These are phyloP conservation scores for Kingdonia uniflora DNA, from an alignment of 164 flowering plant genomes.

Conservation along the genomic window DNA sequence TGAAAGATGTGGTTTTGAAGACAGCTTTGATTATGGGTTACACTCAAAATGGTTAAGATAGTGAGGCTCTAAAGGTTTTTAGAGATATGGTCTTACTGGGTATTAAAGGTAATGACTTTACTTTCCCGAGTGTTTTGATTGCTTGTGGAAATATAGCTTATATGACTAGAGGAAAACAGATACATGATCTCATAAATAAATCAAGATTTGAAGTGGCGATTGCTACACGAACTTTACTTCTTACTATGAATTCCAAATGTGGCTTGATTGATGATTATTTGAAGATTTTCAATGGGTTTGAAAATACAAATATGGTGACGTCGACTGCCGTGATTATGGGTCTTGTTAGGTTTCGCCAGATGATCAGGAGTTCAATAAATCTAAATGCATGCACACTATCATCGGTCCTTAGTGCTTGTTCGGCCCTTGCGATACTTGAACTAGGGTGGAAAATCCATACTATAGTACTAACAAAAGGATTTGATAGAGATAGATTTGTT, in stretches of 20 bases:
- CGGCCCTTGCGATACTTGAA: slow-evolving; percentile 34
- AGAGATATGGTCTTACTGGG: slow-evolving; percentile 27
- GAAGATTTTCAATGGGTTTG: slow-evolving; percentile 27
- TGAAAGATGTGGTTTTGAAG: slow-evolving; percentile 46
- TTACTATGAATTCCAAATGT: slow-evolving; percentile 60
- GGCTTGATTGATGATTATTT: slow-evolving; percentile 36
- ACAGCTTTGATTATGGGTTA: slow-evolving; percentile 55
- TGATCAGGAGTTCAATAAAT: too few species aligned
- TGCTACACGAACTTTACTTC: slow-evolving; percentile 43
- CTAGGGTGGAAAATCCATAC: slow-evolving; percentile 40
- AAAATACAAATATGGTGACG: slow-evolving; percentile 35
- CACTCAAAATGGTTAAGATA: too few species aligned
- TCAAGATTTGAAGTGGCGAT: slow-evolving; percentile 26
- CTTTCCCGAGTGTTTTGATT: slow-evolving; percentile 38
- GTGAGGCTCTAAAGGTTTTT: slow-evolving; percentile 35
- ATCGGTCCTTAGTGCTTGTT: slow-evolving; percentile 32
- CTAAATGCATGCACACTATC: slow-evolving; percentile 43
- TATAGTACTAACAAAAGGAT: slow-evolving; percentile 22
- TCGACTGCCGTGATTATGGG: slow-evolving; percentile 56
- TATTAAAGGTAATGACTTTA: slow-evolving; percentile 39
- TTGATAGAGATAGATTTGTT: slow-evolving; percentile 21
- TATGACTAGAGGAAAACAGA: slow-evolving; percentile 22
- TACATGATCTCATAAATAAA: slow-evolving; percentile 37
- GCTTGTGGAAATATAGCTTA: slow-evolving; percentile 39
- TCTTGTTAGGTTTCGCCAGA: slow-evolving; percentile 33